Percentiles rank a stretch among this genome's conserved stretches.
phyloP scores from a whole-genome alignment of 1,139 yeast species.

The Yamadazyma dendronema region DNA sequence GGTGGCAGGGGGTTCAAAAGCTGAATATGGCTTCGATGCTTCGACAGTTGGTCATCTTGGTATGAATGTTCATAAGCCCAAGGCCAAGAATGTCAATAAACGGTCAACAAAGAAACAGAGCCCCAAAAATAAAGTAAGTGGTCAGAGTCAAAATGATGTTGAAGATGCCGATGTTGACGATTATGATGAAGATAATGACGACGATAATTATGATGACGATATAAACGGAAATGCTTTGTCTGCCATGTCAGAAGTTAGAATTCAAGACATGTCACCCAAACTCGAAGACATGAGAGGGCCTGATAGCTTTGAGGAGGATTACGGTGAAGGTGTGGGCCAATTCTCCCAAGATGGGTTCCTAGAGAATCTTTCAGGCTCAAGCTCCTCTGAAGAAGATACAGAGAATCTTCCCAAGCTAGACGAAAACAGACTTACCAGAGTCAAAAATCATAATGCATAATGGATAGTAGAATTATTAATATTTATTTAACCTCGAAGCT shows the following conservation, averaged over 20 bases:
- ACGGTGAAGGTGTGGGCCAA: conserved; percentile 24
- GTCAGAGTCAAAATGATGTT: not conserved
- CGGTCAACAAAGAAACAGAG: conserved; percentile 19
- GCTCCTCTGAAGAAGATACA: conserved; percentile 35
- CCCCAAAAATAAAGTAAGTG: not conserved
- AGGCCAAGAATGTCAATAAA: conserved; percentile 15
- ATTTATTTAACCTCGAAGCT: conserved; percentile 8
- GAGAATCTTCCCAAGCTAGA: conserved; percentile 17
- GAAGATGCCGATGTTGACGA: conserved; percentile 18
- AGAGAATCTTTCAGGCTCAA: conserved; percentile 39
- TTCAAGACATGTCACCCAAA: conserved; percentile 27
- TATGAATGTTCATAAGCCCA: conserved; percentile 27
- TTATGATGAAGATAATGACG: conserved; percentile 12
- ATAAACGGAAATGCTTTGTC: conserved; percentile 19
- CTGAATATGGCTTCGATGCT: conserved; percentile 30
- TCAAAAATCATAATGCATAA: conserved; percentile 38
- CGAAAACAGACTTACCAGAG: conserved; percentile 35
- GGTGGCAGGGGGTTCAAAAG: not conserved
- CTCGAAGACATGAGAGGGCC: conserved; percentile 13
- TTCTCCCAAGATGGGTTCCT: conserved; percentile 25
- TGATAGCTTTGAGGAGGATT: conserved; percentile 20
- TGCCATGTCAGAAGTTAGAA: conserved; percentile 22
- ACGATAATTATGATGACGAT: conserved; percentile 19
- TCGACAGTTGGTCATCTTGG: conserved; percentile 38
- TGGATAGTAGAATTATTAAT: conserved; percentile 1